A percentile compares a stretch with the other conserved stretches of the same genome.
These are phyloP conservation scores for Striga hermonthica DNA, from an alignment of 305 asterid species.

Conservation along the genomic window DNA sequence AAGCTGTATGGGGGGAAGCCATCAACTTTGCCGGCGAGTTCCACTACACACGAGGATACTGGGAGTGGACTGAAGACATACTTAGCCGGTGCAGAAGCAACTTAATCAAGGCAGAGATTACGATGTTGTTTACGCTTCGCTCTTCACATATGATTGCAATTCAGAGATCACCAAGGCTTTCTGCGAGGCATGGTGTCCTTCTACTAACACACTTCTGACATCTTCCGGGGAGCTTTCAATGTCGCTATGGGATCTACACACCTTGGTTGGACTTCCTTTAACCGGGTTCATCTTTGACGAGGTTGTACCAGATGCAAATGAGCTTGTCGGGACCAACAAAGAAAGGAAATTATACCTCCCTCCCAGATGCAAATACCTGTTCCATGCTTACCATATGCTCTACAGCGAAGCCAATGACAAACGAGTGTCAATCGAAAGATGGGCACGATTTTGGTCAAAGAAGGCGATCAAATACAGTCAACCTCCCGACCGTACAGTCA, in stretches of 20 bases:
- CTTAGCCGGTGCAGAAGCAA: background rate
- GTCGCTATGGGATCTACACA: background rate
- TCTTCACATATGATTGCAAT: background rate
- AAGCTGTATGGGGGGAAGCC: no score
- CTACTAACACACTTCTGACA: background rate
- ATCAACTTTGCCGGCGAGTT: background rate
- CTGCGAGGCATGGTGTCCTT: background rate
- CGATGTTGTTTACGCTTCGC: background rate
- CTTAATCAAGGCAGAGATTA: background rate
- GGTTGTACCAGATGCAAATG: background rate
- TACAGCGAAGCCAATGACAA: background rate
- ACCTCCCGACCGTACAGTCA: background rate
- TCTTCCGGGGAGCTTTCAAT: background rate
- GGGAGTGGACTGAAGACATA: background rate
- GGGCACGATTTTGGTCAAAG: background rate
- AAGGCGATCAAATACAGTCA: background rate
- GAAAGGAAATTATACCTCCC: background rate
- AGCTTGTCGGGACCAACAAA: background rate
- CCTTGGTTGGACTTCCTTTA: background rate
- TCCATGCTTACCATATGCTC: background rate
- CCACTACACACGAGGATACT: background rate
- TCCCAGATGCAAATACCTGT: background rate
- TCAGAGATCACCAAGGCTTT: background rate
- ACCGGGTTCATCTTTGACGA: background rate
- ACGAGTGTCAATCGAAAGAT: background rate